These are phyloP conservation scores for Pyrus hybrid DNA, from an alignment of 331 rosid species.

Conservation along the genomic window DNA sequence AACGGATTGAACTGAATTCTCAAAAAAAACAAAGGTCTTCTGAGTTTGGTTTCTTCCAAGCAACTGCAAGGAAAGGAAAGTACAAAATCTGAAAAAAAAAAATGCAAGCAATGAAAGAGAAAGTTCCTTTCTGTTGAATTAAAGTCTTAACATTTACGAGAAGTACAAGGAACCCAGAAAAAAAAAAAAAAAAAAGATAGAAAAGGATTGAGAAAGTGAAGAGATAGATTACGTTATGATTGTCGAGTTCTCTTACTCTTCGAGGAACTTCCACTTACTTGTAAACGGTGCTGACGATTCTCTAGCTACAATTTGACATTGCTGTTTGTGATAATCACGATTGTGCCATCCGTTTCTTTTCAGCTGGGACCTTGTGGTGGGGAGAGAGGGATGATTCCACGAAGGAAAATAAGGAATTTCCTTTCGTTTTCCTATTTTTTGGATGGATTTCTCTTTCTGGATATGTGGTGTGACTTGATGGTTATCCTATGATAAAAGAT, in stretches of 20 bases:
- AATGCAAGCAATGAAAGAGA: neutral
- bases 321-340: neutral
- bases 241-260: neutral
- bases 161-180: neutral
- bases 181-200: neutral
- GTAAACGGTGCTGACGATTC: neutral
- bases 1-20: neutral
- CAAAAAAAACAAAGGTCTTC: no score
- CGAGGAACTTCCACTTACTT: conserved; percentile 8
- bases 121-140: neutral
- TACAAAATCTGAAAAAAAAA: neutral
- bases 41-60: neutral
- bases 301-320: neutral
- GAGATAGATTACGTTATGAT: conserved; percentile 13
- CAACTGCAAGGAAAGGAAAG: neutral
- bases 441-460: neutral
- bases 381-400: neutral
- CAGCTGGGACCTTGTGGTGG: neutral
- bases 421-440: neutral
- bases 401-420: neutral
- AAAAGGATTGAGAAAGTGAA: neutral
- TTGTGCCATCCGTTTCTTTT: neutral
- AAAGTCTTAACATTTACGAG: neutral
- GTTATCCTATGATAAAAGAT: neutral
- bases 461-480: neutral